Base-by-base conservation (phyloP, 805 yeast genomes). In the Saccharomycopsis fermentans region DNA sequence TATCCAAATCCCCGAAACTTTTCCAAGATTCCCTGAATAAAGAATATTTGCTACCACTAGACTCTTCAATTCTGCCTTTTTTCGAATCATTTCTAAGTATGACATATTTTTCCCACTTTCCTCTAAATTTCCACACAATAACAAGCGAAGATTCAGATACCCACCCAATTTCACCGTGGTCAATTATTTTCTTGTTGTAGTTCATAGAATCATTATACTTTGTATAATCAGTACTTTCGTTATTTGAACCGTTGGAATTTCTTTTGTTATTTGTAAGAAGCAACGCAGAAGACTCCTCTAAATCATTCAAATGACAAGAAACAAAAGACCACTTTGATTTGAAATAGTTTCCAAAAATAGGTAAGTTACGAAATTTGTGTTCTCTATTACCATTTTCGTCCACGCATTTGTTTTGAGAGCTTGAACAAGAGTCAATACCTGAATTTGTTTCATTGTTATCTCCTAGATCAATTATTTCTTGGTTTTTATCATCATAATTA, bases 41-140 rank as follows among this genome's bases (percentile, higher is more conserved):
- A 9, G 29, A 43, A 24, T 43, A 43, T 24, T 43, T 43, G 63
- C 80, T 85, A 80, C 82, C 83, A 55, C 71, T 74, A 37, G 70
- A 71, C 12, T 66, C 65, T 39, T 48, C 55, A 21, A 39, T 16
- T 21, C 12, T 29, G 48, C 9, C 12, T 27, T 37, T 54, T 19
- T 19, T 36, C 14, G 4, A 11, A 19, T 32, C 55, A 54, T 73
- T 78, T 64, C 84, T 90, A 14, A 81, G 75, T 39, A 92, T 81
- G 14, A 77, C 81, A 69, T 87, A 92, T 68, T 87, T 89, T 68
- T 92, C 97, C 96, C 97, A 89, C 32, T 83, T 82, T 4, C 85
- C 84, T 61, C 82, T 77, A 48, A 73, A 71, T 59, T 80, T 78
- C 96, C 97, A 90, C 2, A 92, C 72, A 0, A 91, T 77, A 0